Percentiles rank a stretch among this genome's conserved stretches.
phyloP scores from a whole-genome alignment of 2,329 filamentous ascomycete genomes.

The Beauveria rudraprayagi region DNA sequence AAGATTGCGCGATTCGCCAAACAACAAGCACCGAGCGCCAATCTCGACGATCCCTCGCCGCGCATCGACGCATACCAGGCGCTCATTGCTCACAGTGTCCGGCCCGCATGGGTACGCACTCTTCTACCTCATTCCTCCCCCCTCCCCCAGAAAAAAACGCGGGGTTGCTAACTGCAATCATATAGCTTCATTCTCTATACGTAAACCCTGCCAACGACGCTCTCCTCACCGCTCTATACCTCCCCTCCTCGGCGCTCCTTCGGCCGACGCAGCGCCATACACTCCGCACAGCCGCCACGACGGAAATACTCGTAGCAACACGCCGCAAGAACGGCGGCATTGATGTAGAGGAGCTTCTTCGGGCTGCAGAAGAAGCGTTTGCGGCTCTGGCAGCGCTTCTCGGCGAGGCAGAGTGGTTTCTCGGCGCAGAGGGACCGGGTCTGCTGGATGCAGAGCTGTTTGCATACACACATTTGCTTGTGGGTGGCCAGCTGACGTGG shows the following conservation, averaged over 20 bases:
- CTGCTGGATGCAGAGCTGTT: slow-evolving; percentile 86
- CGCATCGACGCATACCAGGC: slow-evolving; percentile 69
- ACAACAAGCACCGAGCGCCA: slow-evolving; percentile 29
- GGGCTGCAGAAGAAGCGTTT: slow-evolving; percentile 37
- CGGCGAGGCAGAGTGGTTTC: slow-evolving; percentile 38
- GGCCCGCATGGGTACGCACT: slow-evolving; percentile 72
- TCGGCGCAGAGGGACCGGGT: slow-evolving; percentile 45
- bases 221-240: slow-evolving; percentile 65
- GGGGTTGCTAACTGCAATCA: background rate
- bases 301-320: slow-evolving; percentile 61
- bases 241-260: slow-evolving; percentile 58
- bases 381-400: slow-evolving; percentile 37
- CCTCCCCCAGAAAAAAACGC: background rate
- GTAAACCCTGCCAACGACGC: slow-evolving; percentile 59
- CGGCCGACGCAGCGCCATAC: slow-evolving; percentile 54
- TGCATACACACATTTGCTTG: slow-evolving; percentile 75
- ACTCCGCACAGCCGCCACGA: slow-evolving; percentile 63
- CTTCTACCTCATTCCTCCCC: background rate
- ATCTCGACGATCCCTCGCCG: slow-evolving; percentile 40
- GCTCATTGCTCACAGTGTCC: slow-evolving; percentile 67
- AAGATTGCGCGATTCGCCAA: slow-evolving; percentile 63
- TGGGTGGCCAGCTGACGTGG: slow-evolving; percentile 59
- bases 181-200: slow-evolving; percentile 72
- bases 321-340: slow-evolving; percentile 26
- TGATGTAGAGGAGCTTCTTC: slow-evolving; percentile 31